Evolutionary conservation across 805 yeast species (phyloP).

Genomic region (Priceomyces melissophilus): DNA sequence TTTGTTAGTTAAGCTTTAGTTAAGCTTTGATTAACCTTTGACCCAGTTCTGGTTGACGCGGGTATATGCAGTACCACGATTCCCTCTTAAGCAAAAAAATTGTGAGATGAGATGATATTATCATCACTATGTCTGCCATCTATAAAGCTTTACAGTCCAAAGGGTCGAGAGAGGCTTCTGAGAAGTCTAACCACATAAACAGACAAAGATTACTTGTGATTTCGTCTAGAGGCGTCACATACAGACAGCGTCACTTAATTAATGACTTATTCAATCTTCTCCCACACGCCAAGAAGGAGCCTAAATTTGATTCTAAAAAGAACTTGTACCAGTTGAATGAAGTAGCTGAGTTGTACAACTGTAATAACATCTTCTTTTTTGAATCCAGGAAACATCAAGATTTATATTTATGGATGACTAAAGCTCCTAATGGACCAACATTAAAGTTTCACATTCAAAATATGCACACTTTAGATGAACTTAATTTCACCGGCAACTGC

Average conservation of each 20-base stretch:
- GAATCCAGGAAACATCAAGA: slow-evolving; percentile 97
- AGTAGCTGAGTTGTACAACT: slow-evolving; percentile 94
- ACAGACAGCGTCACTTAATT: slow-evolving; percentile 91
- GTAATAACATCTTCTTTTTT: slow-evolving; percentile 90
- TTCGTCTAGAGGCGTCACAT: slow-evolving; percentile 93
- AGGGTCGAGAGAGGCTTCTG: slow-evolving; percentile 46
- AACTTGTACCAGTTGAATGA: slow-evolving; percentile 86
- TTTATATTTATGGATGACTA: slow-evolving; percentile 89
- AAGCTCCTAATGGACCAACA: slow-evolving; percentile 98
- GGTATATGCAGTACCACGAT: too few species aligned
- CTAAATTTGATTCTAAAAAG: slow-evolving; percentile 90
- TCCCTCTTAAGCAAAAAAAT: background rate
- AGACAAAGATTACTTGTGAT: slow-evolving; percentile 85
- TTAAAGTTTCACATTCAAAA: slow-evolving; percentile 91
- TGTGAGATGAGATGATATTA: slow-evolving; percentile 10
- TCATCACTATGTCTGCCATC: slow-evolving; percentile 38
- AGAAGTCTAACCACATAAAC: slow-evolving; percentile 60
- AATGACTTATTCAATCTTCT: slow-evolving; percentile 72
- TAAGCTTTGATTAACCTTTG: too few species aligned
- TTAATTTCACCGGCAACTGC: slow-evolving; percentile 95
- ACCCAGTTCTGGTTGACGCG: too few species aligned
- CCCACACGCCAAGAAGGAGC: slow-evolving; percentile 96
- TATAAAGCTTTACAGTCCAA: slow-evolving; percentile 44
- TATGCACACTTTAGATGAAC: slow-evolving; percentile 92
- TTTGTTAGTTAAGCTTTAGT: too few species aligned